Percentiles rank a stretch among this genome's conserved stretches.
Conservation (phyloP, 202 grass and related monocot species). For the Dendrocalamus latiflorus region DNA sequence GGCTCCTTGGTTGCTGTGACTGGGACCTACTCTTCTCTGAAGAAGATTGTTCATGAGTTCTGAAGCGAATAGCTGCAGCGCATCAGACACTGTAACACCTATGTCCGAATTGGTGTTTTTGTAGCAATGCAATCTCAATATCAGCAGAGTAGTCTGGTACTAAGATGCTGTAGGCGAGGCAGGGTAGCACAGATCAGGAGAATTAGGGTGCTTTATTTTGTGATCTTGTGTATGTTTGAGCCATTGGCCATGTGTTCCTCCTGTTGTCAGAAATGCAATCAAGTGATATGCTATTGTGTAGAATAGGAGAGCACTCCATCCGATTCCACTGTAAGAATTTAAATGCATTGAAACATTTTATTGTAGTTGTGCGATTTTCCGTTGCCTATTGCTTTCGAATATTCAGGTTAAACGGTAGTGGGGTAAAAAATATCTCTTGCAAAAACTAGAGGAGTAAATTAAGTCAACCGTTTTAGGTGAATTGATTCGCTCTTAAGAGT, state of each 20-base stretch:
- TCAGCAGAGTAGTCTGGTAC: not conserved
- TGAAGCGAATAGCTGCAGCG: no score
- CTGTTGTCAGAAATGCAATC: no score
- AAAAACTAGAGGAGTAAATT: not conserved
- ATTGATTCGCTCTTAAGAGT: not conserved
- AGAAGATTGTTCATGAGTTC: no score
- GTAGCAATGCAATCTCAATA: not conserved
- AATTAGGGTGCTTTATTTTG: not conserved
- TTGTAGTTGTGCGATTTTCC: not conserved
- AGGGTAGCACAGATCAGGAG: not conserved
- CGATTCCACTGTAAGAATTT: no score
- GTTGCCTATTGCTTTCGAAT: not conserved
- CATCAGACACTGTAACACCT: not conserved
- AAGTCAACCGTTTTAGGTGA: not conserved
- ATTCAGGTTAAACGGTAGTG: not conserved
- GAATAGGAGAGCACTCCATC: no score
- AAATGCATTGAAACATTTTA: no score
- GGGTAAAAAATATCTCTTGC: not conserved
- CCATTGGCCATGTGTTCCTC: no score
- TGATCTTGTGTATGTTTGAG: not conserved
- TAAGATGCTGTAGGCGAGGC: not conserved
- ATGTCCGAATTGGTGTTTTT: not conserved
- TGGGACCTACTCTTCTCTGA: conserved; percentile 70
- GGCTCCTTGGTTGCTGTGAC: conserved; percentile 38
- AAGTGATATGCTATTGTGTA: no score